A percentile compares a stretch with the other conserved stretches of the same genome.
Evolutionary conservation across 2,329 filamentous ascomycete species (phyloP).

Genomic region (Xenoacremonium recifei): DNA sequence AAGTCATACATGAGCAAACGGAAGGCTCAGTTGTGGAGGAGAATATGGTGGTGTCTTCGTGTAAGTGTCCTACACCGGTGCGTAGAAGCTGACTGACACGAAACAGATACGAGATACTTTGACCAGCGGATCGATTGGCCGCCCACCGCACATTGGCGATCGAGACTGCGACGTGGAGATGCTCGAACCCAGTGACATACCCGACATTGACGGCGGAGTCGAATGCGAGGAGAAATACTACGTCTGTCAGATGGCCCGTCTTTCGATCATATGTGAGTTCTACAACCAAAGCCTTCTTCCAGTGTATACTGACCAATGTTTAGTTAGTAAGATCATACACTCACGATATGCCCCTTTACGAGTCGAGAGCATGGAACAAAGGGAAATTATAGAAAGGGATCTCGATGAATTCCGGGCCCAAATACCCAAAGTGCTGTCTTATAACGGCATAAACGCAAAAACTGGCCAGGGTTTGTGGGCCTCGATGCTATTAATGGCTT

Average conservation of each 20-base stretch:
- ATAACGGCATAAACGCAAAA: neutral
- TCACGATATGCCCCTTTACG: neutral
- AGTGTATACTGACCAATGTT: neutral
- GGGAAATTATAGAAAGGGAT: neutral
- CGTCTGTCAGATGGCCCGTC: neutral
- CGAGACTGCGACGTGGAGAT: neutral
- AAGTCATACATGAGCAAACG: neutral
- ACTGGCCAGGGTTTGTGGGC: neutral
- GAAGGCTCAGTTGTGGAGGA: neutral
- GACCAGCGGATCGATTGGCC: neutral
- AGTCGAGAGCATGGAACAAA: neutral
- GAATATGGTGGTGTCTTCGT: neutral
- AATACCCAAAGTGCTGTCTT: neutral
- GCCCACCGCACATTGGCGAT: neutral
- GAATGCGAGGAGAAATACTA: neutral
- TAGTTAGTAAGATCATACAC: neutral
- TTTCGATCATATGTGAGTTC: neutral
- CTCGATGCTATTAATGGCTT: neutral
- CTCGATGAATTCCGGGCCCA: neutral
- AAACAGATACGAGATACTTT: neutral
- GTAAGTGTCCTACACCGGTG: neutral
- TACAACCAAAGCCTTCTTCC: neutral
- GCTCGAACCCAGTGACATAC: neutral
- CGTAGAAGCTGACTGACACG: neutral
- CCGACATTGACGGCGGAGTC: neutral